phyloP scores from a whole-genome alignment of 225 moss, liverwort and hornwort genomes.

The Asterella californica region DNA sequence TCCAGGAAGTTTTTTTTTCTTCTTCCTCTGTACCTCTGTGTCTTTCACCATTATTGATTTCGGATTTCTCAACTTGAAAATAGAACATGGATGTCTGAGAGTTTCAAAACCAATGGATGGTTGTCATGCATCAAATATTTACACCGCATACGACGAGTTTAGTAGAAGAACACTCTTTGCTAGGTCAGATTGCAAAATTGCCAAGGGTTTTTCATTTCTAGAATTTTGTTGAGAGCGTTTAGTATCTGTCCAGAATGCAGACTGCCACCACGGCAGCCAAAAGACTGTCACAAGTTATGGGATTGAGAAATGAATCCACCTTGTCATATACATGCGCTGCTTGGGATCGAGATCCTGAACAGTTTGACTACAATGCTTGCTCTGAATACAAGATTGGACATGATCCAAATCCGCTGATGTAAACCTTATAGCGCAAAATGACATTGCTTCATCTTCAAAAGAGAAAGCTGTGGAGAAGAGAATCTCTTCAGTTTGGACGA shows the following conservation, averaged over 20 bases:
- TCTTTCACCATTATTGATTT: background rate
- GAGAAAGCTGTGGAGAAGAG: background rate
- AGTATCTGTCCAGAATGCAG: background rate
- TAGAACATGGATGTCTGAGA: background rate
- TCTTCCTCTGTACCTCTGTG: background rate
- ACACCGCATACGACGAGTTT: background rate
- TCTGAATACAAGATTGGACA: background rate
- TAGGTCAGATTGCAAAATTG: background rate
- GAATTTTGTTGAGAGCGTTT: background rate
- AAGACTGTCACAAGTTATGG: slow-evolving; percentile 15
- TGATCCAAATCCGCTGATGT: background rate
- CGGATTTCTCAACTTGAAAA: background rate
- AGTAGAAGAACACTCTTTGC: background rate
- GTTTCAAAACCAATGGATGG: background rate
- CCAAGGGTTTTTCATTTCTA: background rate
- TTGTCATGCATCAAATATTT: background rate
- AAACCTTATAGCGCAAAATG: no score
- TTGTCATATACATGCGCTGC: slow-evolving; percentile 10
- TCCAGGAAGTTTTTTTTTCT: no score
- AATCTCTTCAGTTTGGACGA: background rate
- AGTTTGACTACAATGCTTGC: background rate
- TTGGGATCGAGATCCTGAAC: slow-evolving; percentile 11
- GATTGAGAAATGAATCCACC: slow-evolving; percentile 24
- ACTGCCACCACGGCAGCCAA: background rate
- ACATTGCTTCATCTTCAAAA: background rate